Evolutionary conservation across 2,329 filamentous ascomycete genomes (phyloP).

Genomic region (Trichocomaceae sp.): DNA sequence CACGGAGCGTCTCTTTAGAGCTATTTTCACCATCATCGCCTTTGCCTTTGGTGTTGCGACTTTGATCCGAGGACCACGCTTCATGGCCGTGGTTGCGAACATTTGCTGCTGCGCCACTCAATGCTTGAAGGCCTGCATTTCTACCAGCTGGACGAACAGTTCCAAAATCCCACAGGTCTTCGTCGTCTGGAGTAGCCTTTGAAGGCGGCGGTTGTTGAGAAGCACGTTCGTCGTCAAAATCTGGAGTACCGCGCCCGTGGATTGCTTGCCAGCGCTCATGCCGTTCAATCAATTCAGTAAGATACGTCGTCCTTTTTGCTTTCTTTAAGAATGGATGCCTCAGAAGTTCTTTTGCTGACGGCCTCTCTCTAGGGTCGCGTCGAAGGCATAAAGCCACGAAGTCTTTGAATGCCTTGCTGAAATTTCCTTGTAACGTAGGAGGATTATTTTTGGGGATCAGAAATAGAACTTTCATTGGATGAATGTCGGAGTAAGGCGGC

Average conservation of each 20-base stretch:
- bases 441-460: constrained; percentile 92
- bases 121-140: constrained; percentile 57
- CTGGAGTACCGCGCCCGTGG: constrained; percentile 65
- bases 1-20: constrained; percentile 29
- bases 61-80: constrained; percentile 26
- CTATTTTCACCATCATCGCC: constrained; percentile 24
- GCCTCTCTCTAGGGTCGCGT: constrained; percentile 81
- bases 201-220: constrained; percentile 23
- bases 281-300: constrained; percentile 91
- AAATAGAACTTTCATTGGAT: constrained; percentile 97
- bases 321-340: constrained; percentile 84
- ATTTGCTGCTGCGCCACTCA: constrained; percentile 79
- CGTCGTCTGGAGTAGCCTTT: constrained; percentile 50
- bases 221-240: constrained; percentile 53
- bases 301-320: constrained; percentile 91
- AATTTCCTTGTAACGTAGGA: constrained; percentile 72
- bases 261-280: constrained; percentile 80
- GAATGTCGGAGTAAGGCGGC: constrained; percentile 90
- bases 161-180: constrained; percentile 98
- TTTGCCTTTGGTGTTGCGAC: neutral
- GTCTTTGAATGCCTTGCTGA: constrained; percentile 75
- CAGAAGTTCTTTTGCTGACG: constrained; percentile 76
- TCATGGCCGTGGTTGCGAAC: constrained; percentile 55
- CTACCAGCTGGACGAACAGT: constrained; percentile 79
- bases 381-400: constrained; percentile 78